These are phyloP conservation scores for Trametes elegans DNA, from an alignment of 768 basidiomycete genomes.

Conservation along the genomic window DNA sequence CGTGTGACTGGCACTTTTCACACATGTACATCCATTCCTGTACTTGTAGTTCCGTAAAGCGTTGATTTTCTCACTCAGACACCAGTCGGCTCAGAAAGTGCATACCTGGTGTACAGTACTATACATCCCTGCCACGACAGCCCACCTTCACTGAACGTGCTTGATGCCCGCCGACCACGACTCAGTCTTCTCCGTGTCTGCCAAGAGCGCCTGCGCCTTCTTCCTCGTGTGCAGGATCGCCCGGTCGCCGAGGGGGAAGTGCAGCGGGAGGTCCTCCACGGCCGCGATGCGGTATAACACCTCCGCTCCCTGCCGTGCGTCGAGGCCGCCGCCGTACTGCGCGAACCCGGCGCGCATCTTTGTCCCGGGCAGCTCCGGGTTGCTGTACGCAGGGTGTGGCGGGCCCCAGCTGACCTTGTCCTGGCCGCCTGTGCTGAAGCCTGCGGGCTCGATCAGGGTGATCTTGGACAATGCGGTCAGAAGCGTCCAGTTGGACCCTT, in stretches of 20 bases:
- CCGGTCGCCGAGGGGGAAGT: neutral
- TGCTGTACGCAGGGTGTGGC: conserved; percentile 13
- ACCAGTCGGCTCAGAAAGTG: too few relatives aligned
- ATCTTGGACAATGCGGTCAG: neutral
- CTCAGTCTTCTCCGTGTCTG: too few relatives aligned
- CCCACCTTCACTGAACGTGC: too few relatives aligned
- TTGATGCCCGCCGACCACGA: too few relatives aligned
- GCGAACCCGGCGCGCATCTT: neutral
- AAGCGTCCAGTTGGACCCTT: neutral
- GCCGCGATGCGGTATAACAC: conserved; percentile 8
- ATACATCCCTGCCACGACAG: too few relatives aligned
- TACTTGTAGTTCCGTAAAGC: too few relatives aligned
- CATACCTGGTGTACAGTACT: too few relatives aligned
- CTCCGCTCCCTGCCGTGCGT: neutral
- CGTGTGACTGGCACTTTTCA: too few relatives aligned
- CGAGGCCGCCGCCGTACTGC: neutral
- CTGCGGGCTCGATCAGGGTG: conserved; percentile 10
- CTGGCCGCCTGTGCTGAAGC: conserved; percentile 5
- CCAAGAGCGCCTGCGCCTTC: too few relatives aligned
- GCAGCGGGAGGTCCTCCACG: neutral
- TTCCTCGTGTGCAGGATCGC: too few relatives aligned
- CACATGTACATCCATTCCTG: too few relatives aligned
- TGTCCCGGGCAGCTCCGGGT: neutral
- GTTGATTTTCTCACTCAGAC: too few relatives aligned
- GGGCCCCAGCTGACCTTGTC: neutral